A percentile compares a stretch with the other conserved stretches of the same genome.
phyloP scores from a whole-genome alignment of 257 asterid species.

The Penstemon barbatus region DNA sequence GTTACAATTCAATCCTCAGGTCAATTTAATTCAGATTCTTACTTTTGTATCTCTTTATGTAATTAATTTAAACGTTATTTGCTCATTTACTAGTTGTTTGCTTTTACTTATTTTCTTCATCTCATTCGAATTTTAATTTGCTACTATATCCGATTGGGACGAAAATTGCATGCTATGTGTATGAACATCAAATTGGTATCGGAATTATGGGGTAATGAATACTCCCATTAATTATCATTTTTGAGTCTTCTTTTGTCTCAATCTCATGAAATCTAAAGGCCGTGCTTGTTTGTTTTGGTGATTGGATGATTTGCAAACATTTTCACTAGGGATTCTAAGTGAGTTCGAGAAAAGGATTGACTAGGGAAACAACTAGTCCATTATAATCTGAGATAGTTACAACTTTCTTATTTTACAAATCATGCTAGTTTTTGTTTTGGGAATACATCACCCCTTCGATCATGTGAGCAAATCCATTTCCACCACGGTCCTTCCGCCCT shows the following conservation, averaged over 20 bases:
- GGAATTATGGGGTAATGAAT: not conserved
- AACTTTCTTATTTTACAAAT: not conserved
- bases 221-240: not conserved
- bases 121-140: not conserved
- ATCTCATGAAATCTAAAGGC: not conserved
- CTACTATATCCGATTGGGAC: not conserved
- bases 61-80: not conserved
- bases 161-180: slow-evolving; percentile 4
- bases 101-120: not conserved
- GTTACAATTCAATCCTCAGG: slow-evolving; percentile 86
- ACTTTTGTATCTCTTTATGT: not conserved
- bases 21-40: slow-evolving; percentile 15
- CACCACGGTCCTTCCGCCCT: not conserved
- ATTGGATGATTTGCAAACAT: slow-evolving; percentile 8
- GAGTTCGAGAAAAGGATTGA: not conserved
- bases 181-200: slow-evolving; percentile 10
- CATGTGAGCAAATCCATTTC: not conserved
- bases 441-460: not conserved
- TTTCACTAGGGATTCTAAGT: not conserved
- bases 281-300: not conserved
- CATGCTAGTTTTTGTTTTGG: not conserved
- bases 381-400: too few species aligned
- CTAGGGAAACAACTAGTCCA: not conserved
- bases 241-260: not conserved
- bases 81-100: not conserved